These are phyloP conservation scores for Saccharomycopsis olivae DNA, from an alignment of 805 yeast species.

Conservation along the genomic window DNA sequence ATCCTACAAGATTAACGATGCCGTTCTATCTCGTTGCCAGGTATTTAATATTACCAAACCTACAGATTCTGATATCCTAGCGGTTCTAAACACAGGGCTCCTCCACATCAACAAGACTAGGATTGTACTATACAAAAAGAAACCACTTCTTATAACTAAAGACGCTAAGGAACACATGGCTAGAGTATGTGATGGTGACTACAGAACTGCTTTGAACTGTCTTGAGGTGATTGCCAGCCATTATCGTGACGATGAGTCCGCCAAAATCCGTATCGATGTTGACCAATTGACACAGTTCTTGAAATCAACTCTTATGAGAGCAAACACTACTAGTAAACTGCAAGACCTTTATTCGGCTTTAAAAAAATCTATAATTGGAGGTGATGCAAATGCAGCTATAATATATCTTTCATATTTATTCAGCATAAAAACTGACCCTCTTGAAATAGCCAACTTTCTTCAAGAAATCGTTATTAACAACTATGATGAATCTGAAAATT, in stretches of 20 bases:
- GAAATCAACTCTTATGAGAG: conserved; percentile 67
- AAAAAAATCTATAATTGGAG: conserved; percentile 84
- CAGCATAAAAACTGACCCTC: conserved; percentile 85
- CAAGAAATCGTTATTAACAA: conserved; percentile 92
- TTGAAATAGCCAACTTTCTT: conserved; percentile 83
- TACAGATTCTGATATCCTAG: conserved; percentile 34
- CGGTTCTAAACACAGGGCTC: conserved; percentile 49
- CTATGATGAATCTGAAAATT: conserved; percentile 78
- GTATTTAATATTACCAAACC: conserved; percentile 60
- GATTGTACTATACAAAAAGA: conserved; percentile 5
- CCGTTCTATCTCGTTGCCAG: conserved; percentile 77
- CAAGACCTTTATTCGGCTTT: conserved; percentile 58
- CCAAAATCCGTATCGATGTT: conserved; percentile 5
- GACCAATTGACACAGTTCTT: conserved; percentile 26
- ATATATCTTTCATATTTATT: conserved; percentile 83
- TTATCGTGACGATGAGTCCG: conserved; percentile 28
- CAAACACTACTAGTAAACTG: conserved; percentile 21
- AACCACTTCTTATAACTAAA: conserved; percentile 24
- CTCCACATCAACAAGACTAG: conserved; percentile 39
- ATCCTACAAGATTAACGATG: conserved; percentile 68
- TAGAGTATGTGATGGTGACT: conserved; percentile 76
- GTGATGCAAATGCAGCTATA: conserved; percentile 81
- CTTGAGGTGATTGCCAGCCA: conserved; percentile 52
- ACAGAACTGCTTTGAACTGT: conserved; percentile 70
- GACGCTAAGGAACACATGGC: conserved; percentile 60